Evolutionary conservation across 805 yeast species (phyloP).

Genomic region (Sugiyamaella chiloensis): DNA sequence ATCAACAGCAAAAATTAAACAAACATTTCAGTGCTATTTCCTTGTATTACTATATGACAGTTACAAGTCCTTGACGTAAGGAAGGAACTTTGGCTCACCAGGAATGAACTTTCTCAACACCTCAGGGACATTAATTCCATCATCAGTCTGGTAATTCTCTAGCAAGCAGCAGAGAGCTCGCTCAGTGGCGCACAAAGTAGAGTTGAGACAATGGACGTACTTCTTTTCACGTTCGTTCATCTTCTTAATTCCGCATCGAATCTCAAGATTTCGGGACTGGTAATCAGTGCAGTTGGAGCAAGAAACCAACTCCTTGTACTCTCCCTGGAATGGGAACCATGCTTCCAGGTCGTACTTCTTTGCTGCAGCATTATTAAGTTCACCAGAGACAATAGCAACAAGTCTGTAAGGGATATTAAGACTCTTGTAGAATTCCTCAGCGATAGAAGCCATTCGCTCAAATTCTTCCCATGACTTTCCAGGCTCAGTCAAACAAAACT

Average conservation of each 20-base stretch:
- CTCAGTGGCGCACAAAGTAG: constrained; percentile 96
- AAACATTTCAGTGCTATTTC: neutral
- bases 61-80: constrained; percentile 65
- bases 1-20: neutral
- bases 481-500: constrained; percentile 93
- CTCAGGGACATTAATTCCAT: constrained; percentile 89
- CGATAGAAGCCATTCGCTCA: constrained; percentile 85
- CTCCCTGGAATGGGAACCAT: constrained; percentile 99
- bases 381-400: constrained; percentile 97
- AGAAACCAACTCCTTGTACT: constrained; percentile 95
- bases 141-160: constrained; percentile 97
- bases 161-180: constrained; percentile 96
- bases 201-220: constrained; percentile 97
- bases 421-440: constrained; percentile 91
- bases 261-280: constrained; percentile 97
- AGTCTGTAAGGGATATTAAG: constrained; percentile 94
- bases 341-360: constrained; percentile 98
- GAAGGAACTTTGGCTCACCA: constrained; percentile 97
- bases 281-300: constrained; percentile 99
- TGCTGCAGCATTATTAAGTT: constrained; percentile 98
- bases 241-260: constrained; percentile 97
- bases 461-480: constrained; percentile 98
- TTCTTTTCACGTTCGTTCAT: constrained; percentile 93
- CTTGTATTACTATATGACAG: neutral
- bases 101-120: constrained; percentile 95